Conservation (phyloP, 345 rosid species). For the Euphorbia pulcherrima region DNA sequence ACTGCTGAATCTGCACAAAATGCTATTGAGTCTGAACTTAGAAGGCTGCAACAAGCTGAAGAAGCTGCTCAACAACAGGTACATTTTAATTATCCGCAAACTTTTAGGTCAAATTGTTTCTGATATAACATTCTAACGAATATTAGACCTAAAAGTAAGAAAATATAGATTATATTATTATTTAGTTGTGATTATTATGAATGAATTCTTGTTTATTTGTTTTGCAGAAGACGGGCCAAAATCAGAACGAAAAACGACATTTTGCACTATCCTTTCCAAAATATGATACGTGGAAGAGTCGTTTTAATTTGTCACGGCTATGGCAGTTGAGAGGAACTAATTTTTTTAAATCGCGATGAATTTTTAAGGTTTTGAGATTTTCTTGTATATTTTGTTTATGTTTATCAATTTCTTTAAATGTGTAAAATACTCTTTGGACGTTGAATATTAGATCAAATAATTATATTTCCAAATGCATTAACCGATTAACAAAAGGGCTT, state of each 20-base stretch:
- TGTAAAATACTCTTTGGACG: too few relatives aligned
- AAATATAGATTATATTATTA: too few relatives aligned
- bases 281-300: slow-evolving; percentile 1
- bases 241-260: neutral
- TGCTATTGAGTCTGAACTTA: slow-evolving; percentile 59
- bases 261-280: neutral
- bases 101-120: too few relatives aligned
- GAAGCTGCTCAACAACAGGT: slow-evolving; percentile 1
- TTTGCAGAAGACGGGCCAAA: neutral
- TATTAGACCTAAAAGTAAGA: too few relatives aligned
- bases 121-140: too few relatives aligned
- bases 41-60: slow-evolving; percentile 42
- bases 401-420: too few relatives aligned
- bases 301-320: neutral
- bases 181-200: too few relatives aligned
- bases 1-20: slow-evolving; percentile 63
- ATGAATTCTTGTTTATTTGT: too few relatives aligned
- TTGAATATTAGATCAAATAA: too few relatives aligned
- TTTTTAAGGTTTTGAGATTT: neutral
- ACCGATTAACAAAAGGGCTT: too few relatives aligned
- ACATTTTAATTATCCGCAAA: too few relatives aligned
- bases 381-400: neutral
- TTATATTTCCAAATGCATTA: too few relatives aligned
- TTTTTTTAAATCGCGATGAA: neutral
- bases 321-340: neutral